Evolutionary conservation across 345 rosid genomes (phyloP).

Genomic region (Linum trigynum): DNA sequence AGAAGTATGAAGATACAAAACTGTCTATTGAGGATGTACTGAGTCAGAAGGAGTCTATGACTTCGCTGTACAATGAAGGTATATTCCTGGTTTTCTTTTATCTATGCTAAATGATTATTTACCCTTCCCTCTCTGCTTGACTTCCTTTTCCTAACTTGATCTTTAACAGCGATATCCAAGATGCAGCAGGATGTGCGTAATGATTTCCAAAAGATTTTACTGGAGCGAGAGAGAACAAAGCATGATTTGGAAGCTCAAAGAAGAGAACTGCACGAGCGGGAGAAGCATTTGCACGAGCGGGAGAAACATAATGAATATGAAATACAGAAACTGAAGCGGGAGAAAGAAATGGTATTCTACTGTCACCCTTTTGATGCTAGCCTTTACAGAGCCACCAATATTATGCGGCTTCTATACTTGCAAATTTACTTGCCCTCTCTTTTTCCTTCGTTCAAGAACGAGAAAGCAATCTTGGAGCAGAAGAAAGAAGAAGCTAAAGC

Average conservation of each 20-base stretch:
- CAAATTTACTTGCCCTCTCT: background rate
- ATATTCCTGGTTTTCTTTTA: constrained; percentile 1
- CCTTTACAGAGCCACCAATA: constrained; percentile 1
- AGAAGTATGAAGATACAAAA: constrained; percentile 26
- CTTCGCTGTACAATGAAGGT: constrained; percentile 49
- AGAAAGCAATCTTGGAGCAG: constrained; percentile 66
- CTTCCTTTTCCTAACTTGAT: background rate
- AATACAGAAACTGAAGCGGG: constrained; percentile 32
- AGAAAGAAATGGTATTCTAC: constrained; percentile 35
- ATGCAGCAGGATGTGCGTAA: constrained; percentile 33
- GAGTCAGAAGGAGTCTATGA: constrained; percentile 29
- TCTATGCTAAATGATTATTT: background rate
- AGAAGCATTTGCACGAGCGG: constrained; percentile 34
- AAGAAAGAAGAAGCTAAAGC: constrained; percentile 46
- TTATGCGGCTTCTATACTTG: background rate
- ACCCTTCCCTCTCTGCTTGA: background rate
- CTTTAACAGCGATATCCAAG: constrained; percentile 20
- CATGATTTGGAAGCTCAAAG: constrained; percentile 26
- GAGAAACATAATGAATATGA: constrained; percentile 40
- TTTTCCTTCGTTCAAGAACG: constrained; percentile 33
- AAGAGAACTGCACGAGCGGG: constrained; percentile 29
- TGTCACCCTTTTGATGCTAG: background rate
- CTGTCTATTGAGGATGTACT: constrained; percentile 16
- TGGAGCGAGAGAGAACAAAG: constrained; percentile 35
- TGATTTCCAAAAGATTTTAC: constrained; percentile 27